Evolutionary conservation across 2,329 filamentous ascomycete genomes (phyloP).

Genomic region (Escovopsis sp.): DNA sequence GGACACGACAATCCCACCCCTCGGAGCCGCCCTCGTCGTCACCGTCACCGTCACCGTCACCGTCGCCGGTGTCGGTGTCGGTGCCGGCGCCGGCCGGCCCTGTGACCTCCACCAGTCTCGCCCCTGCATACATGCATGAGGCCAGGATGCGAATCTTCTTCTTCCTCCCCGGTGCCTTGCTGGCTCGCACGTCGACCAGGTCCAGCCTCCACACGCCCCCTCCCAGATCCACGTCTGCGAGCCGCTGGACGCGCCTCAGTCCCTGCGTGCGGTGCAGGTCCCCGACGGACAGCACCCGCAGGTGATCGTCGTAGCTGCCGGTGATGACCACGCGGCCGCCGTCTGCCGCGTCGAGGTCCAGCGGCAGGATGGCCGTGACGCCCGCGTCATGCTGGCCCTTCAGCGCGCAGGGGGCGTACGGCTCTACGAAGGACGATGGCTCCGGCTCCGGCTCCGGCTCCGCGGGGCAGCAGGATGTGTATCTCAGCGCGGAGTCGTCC

Average conservation of each 20-base stretch:
- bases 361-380: slow-evolving; percentile 71
- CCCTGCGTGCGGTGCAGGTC: slow-evolving; percentile 16
- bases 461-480: slow-evolving; percentile 20
- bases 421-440: slow-evolving; percentile 7
- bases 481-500: slow-evolving; percentile 54
- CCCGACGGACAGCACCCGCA: slow-evolving; percentile 49
- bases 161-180: neutral
- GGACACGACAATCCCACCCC: slow-evolving; percentile 47
- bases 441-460: slow-evolving; percentile 3
- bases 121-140: slow-evolving; percentile 88
- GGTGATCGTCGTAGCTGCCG: slow-evolving; percentile 78
- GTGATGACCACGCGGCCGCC: slow-evolving; percentile 52
- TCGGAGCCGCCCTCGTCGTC: slow-evolving; percentile 4
- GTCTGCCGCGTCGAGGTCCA: slow-evolving; percentile 29
- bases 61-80: too few species aligned
- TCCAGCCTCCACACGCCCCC: slow-evolving; percentile 80
- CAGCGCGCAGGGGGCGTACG: slow-evolving; percentile 15
- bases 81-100: slow-evolving; percentile 14
- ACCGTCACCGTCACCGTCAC: too few species aligned
- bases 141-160: slow-evolving; percentile 45
- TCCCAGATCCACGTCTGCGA: slow-evolving; percentile 54
- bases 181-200: slow-evolving; percentile 27
- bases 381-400: slow-evolving; percentile 58
- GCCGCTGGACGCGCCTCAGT: slow-evolving; percentile 29
- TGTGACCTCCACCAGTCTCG: slow-evolving; percentile 40